A percentile compares a stretch with the other conserved stretches of the same genome.
Evolutionary conservation across 179 eudicot species (phyloP).

Genomic region (Sideroxylon spinosum): DNA sequence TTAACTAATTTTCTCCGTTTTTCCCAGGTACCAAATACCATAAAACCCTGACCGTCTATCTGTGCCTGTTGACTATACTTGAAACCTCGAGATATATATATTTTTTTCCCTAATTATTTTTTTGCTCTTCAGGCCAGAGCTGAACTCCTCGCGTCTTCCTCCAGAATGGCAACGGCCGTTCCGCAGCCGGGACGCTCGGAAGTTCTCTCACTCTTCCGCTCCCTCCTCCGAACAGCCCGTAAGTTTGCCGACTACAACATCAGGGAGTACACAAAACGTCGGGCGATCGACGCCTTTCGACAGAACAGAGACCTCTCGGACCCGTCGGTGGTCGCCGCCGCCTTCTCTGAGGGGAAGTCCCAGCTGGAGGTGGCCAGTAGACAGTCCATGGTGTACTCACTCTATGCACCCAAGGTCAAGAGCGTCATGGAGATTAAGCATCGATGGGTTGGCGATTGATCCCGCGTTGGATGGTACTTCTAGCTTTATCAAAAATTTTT

Average conservation of each 20-base stretch:
- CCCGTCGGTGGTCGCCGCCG: conserved; percentile 32
- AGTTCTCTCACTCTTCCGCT: conserved; percentile 42
- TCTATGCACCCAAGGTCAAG: conserved; percentile 43
- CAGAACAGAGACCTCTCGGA: conserved; percentile 39
- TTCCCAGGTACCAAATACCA: too few species aligned
- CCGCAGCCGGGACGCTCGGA: conserved; percentile 34
- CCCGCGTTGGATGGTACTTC: neutral
- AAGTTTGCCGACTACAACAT: conserved; percentile 55
- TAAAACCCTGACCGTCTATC: too few species aligned
- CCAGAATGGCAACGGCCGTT: conserved; percentile 19
- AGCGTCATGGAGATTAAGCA: conserved; percentile 46
- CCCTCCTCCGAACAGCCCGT: conserved; percentile 50
- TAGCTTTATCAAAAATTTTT: neutral
- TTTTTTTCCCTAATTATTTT: too few species aligned
- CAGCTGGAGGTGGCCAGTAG: conserved; percentile 46
- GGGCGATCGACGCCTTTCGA: conserved; percentile 50
- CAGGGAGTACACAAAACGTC: conserved; percentile 52
- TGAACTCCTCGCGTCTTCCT: too few species aligned
- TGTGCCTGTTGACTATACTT: too few species aligned
- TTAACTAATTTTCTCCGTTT: too few species aligned
- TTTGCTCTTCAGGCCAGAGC: too few species aligned
- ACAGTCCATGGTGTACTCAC: conserved; percentile 48
- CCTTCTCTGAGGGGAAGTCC: conserved; percentile 43
- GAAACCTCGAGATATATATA: too few species aligned
- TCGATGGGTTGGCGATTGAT: conserved; percentile 27